These are phyloP conservation scores for Axilococcus clingmanii DNA, from an alignment of 139 green algal species.

Conservation along the genomic window DNA sequence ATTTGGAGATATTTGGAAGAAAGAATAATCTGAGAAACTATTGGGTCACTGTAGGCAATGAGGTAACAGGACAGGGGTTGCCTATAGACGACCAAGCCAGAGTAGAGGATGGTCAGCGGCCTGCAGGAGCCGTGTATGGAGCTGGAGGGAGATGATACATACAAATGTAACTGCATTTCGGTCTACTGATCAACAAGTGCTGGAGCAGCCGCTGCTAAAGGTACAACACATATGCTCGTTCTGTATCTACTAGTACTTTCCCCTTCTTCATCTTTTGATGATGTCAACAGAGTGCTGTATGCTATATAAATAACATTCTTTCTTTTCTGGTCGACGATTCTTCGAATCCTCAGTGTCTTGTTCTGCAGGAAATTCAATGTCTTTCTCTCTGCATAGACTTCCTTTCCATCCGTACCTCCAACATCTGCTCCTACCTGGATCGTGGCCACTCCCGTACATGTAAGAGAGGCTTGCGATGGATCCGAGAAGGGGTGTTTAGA, in stretches of 20 bases:
- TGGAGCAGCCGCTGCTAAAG: conserved; percentile 11
- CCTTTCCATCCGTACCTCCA: conserved; percentile 23
- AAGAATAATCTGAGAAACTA: conserved; percentile 90
- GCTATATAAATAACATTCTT: conserved; percentile 58
- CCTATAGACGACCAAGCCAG: not conserved
- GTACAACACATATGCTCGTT: conserved; percentile 47
- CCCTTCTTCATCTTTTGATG: conserved; percentile 13
- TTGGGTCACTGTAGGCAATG: conserved; percentile 89
- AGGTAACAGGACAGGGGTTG: conserved; percentile 68
- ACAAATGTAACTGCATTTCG: not conserved
- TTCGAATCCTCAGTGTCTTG: conserved; percentile 63
- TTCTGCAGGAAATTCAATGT: conserved; percentile 65
- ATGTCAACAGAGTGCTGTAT: conserved; percentile 58
- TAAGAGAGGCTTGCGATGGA: conserved; percentile 60
- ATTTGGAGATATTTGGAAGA: conserved; percentile 88
- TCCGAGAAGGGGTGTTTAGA: conserved; percentile 67
- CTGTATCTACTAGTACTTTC: conserved; percentile 28
- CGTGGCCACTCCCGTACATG: conserved; percentile 46
- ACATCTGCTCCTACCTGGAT: conserved; percentile 8
- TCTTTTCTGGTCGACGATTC: conserved; percentile 58
- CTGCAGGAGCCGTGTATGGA: not conserved
- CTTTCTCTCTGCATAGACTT: conserved; percentile 71
- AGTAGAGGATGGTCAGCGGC: not conserved
- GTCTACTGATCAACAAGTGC: not conserved
- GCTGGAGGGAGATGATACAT: not conserved